A percentile compares a stretch with the other conserved stretches of the same genome.
These are phyloP conservation scores for Bacidia rubella DNA, from an alignment of 495 filamentous ascomycete species.

Conservation along the genomic window DNA sequence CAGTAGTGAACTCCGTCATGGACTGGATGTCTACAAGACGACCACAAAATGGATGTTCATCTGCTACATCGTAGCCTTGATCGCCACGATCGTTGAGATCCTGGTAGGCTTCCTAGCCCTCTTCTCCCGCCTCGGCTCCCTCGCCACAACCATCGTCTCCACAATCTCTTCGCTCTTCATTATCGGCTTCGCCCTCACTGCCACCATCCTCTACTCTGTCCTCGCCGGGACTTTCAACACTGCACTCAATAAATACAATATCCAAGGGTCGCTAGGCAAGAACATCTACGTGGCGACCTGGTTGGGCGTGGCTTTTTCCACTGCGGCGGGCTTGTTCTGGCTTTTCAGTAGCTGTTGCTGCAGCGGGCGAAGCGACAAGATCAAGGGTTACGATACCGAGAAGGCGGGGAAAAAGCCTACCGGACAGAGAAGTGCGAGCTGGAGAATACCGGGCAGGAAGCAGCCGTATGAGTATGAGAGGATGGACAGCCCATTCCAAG, in stretches of 20 bases:
- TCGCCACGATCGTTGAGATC: conserved; percentile 55
- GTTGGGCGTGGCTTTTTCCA: conserved; percentile 64
- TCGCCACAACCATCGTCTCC: conserved; percentile 64
- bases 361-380: conserved; percentile 32
- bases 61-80: conserved; percentile 54
- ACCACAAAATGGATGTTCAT: conserved; percentile 72
- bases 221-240: conserved; percentile 45
- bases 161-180: conserved; percentile 42
- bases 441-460: conserved; percentile 20
- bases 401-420: conserved; percentile 8
- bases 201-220: conserved; percentile 48
- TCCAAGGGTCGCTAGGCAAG: conserved; percentile 47
- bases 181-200: conserved; percentile 42
- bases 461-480: conserved; percentile 30
- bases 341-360: conserved; percentile 85
- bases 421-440: conserved; percentile 15
- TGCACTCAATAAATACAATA: conserved; percentile 50
- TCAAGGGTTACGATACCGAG: conserved; percentile 18
- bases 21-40: conserved; percentile 55
- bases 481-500: conserved; percentile 20
- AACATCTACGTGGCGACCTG: conserved; percentile 58
- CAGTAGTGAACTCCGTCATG: conserved; percentile 42
- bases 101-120: conserved; percentile 56
- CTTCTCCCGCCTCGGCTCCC: conserved; percentile 56
- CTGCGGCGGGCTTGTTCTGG: conserved; percentile 74